Conservation (phyloP, 176 grass and related monocot genomes). For the Carex scoparia region DNA sequence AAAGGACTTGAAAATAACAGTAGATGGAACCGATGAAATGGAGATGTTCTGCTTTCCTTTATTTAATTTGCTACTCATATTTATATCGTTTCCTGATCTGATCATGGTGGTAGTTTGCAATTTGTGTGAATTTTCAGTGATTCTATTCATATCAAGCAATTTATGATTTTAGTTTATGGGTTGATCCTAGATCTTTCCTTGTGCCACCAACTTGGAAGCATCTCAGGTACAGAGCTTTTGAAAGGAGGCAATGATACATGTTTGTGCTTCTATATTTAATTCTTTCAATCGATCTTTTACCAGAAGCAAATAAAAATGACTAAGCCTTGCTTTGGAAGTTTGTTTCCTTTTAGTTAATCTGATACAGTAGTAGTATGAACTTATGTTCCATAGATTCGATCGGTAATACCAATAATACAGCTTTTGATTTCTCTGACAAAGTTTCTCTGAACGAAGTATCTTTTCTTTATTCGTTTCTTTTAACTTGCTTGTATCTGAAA, state of each 20-base stretch:
- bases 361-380: background rate
- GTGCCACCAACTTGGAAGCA: background rate
- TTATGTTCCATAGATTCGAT: background rate
- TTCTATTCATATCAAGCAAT: background rate
- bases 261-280: background rate
- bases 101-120: background rate
- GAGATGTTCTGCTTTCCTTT: background rate
- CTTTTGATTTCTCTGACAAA: background rate
- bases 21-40: constrained; percentile 10
- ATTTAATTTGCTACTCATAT: background rate
- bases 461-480: background rate
- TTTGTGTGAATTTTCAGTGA: background rate
- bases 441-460: background rate
- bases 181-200: background rate
- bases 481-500: background rate
- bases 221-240: background rate
- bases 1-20: constrained; percentile 3
- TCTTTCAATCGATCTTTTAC: background rate
- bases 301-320: background rate
- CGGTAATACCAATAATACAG: background rate
- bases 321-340: background rate
- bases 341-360: background rate
- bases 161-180: background rate
- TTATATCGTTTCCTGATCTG: background rate
- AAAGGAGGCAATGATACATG: background rate